Evolutionary conservation across 805 yeast genomes (phyloP), one percentile per base, ranked within the genome.

Genomic region (Pichia sporocuriosa): DNA sequence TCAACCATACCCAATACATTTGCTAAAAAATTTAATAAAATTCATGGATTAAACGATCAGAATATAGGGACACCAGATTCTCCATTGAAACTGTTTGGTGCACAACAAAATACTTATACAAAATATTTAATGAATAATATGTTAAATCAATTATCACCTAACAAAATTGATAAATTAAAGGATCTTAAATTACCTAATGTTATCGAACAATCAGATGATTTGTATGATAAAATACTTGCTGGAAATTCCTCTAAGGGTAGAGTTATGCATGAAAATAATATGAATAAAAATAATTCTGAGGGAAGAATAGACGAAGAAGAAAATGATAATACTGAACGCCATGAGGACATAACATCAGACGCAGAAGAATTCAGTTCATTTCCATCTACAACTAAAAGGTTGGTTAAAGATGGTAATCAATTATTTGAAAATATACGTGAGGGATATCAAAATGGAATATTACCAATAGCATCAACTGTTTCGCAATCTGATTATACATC

Each of bases 81-180:
- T 4, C 65, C 64, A 2, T 39, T 61, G 22, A 60, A 59, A 37
- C 40, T 61, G 12, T 60, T 61, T 46, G 60, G 56, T 11, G 46
- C 39, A 26, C 46, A 48, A 17, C 62, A 52, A 40, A 60, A 58
- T 35, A 61, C 64, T 1, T 61, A 56, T 35, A 61, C 65, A 1
- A 56, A 55, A 11, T 54, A 48, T 35, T 50, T 44, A 40, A 52
- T 61, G 31, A 52, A 55, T 9, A 53, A 54, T 29, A 51, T 61
- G 40, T 37, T 61, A 43, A 50, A 47, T 17, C 49, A 53, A 26
- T 33, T 40, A 33, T 38, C 51, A 32, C 43, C 51, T 28, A 37
- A 52, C 35, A 30, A 42, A 24, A 28, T 27, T 30, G 43, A 43
- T 23, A 39, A 37, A 33, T 17, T 42, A 27, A 32, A 42, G 20